A percentile compares a stretch with the other conserved stretches of the same genome.
These are phyloP conservation scores for Cryptococcus sp. DNA, from an alignment of 1,284 basidiomycete genomes.

Conservation along the genomic window DNA sequence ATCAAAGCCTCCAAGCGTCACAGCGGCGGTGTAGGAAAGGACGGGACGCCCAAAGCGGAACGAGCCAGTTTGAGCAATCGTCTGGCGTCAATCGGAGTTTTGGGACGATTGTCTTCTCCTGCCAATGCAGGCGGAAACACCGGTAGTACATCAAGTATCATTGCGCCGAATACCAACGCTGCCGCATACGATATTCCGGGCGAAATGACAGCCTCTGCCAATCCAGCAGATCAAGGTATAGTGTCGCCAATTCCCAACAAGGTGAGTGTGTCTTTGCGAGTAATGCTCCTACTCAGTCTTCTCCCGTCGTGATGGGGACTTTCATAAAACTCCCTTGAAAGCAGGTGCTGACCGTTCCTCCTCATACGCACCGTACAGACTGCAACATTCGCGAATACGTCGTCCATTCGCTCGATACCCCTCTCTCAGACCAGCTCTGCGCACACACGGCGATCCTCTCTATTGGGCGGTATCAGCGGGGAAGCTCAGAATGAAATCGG, in stretches of 20 bases:
- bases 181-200: conserved; percentile 41
- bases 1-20: not conserved
- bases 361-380: no score
- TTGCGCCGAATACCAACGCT: conserved; percentile 46
- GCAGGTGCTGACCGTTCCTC: no score
- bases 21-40: conserved; percentile 45
- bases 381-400: no score
- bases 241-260: no score
- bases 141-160: no score
- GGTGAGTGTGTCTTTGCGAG: no score
- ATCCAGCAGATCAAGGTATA: no score
- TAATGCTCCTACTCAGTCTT: no score
- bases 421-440: not conserved
- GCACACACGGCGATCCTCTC: conserved; percentile 24
- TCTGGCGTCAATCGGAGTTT: conserved; percentile 67
- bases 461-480: conserved; percentile 18
- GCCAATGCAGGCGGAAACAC: conserved; percentile 12
- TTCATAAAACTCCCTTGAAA: no score
- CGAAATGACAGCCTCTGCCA: conserved; percentile 1
- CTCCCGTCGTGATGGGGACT: no score
- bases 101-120: conserved; percentile 32
- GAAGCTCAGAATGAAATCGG: conserved; percentile 7
- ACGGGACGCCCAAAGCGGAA: conserved; percentile 47
- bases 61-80: conserved; percentile 66
- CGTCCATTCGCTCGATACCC: no score